Percentiles rank a stretch among this genome's conserved stretches.
These are phyloP conservation scores for Odontarrhena argentea DNA, from an alignment of 345 rosid genomes.

Conservation along the genomic window DNA sequence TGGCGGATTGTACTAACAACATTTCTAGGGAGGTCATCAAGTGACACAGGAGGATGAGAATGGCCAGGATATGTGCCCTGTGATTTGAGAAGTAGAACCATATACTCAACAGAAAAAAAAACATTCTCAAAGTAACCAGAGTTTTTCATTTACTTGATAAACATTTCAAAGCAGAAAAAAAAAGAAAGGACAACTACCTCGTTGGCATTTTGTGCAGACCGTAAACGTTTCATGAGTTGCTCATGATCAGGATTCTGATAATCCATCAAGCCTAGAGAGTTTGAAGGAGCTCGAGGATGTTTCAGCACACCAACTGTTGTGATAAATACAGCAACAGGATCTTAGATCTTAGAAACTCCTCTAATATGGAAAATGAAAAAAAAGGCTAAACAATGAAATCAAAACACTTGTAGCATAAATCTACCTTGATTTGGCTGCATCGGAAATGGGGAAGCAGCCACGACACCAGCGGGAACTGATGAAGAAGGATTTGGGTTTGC, in stretches of 20 bases:
- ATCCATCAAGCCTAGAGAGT: constrained; percentile 67
- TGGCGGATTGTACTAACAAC: constrained; percentile 78
- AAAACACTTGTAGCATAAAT: constrained; percentile 3
- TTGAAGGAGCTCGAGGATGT: constrained; percentile 74
- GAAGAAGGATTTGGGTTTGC: constrained; percentile 79
- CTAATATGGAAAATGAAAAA: not conserved
- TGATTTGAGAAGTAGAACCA: constrained; percentile 36
- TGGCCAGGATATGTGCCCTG: constrained; percentile 65
- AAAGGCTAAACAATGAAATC: not conserved
- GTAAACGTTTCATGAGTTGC: constrained; percentile 77
- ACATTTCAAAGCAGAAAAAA: constrained; percentile 11
- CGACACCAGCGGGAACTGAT: constrained; percentile 71
- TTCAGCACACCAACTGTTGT: constrained; percentile 61
- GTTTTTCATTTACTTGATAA: not conserved
- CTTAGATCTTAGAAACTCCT: constrained; percentile 2
- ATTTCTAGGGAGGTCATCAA: constrained; percentile 86
- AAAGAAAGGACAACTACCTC: constrained; percentile 29
- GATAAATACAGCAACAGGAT: constrained; percentile 17
- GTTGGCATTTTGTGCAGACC: constrained; percentile 71
- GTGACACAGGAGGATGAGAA: constrained; percentile 62
- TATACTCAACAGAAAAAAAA: constrained; percentile 19
- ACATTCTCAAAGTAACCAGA: constrained; percentile 11
- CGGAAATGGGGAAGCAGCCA: constrained; percentile 81
- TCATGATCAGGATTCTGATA: constrained; percentile 85
- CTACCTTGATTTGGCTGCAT: constrained; percentile 44